Base-by-base conservation (phyloP, 2,329 filamentous ascomycete species). In the Sporothrix protearum region DNA sequence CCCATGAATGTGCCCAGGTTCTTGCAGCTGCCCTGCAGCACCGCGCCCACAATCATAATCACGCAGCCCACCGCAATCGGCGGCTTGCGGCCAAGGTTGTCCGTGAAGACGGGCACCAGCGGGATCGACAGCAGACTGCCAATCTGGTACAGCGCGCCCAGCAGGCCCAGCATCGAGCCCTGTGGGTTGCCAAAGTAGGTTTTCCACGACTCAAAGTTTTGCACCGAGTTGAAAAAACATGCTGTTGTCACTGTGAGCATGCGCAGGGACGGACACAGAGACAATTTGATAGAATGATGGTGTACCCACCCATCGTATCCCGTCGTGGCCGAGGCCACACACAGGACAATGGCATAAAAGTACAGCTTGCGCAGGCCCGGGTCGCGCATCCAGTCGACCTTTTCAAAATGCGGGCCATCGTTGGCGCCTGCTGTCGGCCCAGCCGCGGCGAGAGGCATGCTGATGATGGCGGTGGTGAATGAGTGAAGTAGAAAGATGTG, bases 291-390 rank as follows among this genome's bases (percentile, higher is more conserved):
- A n/a, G n/a, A n/a, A n/a, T n/a, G n/a, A n/a, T n/a, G 14, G 53
- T 19, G 28, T 19, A 61, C 57, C 0, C 80, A 86, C 85, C 83
- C 84, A 83, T 87, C 84, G 78, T 86, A 86, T 76, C 85, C 83
- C 49, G 85, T 87, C 47, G 86, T 87, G 16, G 86, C 86, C 36
- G 86, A 87, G 66, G 84, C 85, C 74, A 87, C 79, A 75, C 83
- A 86, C 70, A 86, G 83, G 69, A 86, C 78, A 74, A 84, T 78
- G 68, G 82, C 82, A 75, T 82, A 86, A 75, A 85, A 84, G 80
- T 87, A 88, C 9, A 88, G 81, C 79, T 84, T 84, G 76, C 86
- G 80, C 76, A 88, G 81, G 59, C 85, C 85, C n/a, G 85, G 83
- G 36, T 88, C 85, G 74, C 82, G 84, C 66, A 76, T 84, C 86